Base-by-base conservation (phyloP, 2,329 filamentous ascomycete species). In the Aureobasidium uvarum region DNA sequence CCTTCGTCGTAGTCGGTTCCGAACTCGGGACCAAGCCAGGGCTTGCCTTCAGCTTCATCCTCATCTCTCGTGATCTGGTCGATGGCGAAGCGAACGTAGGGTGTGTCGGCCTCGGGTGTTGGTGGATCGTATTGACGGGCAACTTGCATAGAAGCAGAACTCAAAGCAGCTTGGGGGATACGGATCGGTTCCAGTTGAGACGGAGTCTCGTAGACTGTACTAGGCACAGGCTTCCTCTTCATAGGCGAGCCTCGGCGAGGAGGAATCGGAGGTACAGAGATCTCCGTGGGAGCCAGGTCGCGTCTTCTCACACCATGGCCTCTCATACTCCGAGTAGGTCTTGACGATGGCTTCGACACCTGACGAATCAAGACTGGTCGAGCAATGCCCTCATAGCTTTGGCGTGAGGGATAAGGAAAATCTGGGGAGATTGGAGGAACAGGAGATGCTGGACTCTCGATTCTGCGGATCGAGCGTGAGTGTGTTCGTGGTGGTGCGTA, bases 61-160 rank as follows among this genome's bases (percentile, higher is more conserved):
- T 88, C 88, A 71, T 90, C 86, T 55, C 89, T 83, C 6, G 92
- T 96, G 70, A 98, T 80, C 68, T 94, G 91, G 69, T 96, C 90
- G 68, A 98, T 86, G 46, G 94, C 93, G 75, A 95, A 96, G 69
- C 89, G 89, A 68, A 97, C 91, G 76, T 93, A 96, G 0, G 92
- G 92, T 10, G 87, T 89, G 72, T 96, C 92, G 45, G 92, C 81
- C 11, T 89, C 91, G 0, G 92, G 92, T 0, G 91, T 94, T 2
- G 83, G 80, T 14, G 81, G 78, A 60, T 79, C 79, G 54, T 60
- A 50, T 59, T 73, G 72, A 16, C 72, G 71, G 45, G 69, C 68
- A 36, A 75, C 68, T 31, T 72, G 72, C 55, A 69, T 59, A 7
- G 72, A 71, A 6, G 71, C 71, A 18, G 73, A 74, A 68, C 74